A percentile compares a stretch with the other conserved stretches of the same genome.
These are phyloP conservation scores for Pseudogymnoascus sp. DNA, from an alignment of 2,329 filamentous ascomycete genomes.

Conservation along the genomic window DNA sequence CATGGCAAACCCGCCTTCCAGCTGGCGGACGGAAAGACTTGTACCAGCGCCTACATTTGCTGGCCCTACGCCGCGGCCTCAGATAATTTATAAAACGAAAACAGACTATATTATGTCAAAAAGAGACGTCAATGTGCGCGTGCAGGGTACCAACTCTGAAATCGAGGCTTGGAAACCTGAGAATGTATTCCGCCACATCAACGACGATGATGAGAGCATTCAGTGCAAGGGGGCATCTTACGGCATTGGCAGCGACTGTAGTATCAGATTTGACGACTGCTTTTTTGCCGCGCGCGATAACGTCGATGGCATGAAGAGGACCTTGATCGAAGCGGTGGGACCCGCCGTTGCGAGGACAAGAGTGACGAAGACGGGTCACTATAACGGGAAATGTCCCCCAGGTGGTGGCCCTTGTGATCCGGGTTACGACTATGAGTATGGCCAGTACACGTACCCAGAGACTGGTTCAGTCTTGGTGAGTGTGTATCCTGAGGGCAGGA, in stretches of 20 bases:
- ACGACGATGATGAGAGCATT: not conserved
- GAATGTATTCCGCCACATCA: not conserved
- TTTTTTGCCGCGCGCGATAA: not conserved
- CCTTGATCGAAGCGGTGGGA: constrained; percentile 18
- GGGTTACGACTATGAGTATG: not conserved
- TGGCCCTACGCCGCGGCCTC: no score
- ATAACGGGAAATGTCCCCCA: not conserved
- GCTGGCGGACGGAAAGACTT: not conserved
- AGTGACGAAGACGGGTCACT: not conserved
- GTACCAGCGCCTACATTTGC: no score
- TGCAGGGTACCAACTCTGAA: not conserved
- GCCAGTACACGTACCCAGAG: not conserved
- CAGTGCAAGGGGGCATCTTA: not conserved
- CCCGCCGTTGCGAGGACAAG: not conserved
- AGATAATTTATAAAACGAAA: no score
- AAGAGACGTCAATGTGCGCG: not conserved
- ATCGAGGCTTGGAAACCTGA: not conserved
- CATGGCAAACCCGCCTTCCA: not conserved
- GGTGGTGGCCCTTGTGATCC: not conserved
- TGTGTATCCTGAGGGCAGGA: not conserved
- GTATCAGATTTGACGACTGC: not conserved
- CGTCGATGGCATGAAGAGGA: not conserved
- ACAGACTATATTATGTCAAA: not conserved
- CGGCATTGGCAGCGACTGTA: not conserved
- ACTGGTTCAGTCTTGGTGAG: not conserved